These are phyloP conservation scores for Cladophialophora exuberans DNA, from an alignment of 2,329 filamentous ascomycete species.

Conservation along the genomic window DNA sequence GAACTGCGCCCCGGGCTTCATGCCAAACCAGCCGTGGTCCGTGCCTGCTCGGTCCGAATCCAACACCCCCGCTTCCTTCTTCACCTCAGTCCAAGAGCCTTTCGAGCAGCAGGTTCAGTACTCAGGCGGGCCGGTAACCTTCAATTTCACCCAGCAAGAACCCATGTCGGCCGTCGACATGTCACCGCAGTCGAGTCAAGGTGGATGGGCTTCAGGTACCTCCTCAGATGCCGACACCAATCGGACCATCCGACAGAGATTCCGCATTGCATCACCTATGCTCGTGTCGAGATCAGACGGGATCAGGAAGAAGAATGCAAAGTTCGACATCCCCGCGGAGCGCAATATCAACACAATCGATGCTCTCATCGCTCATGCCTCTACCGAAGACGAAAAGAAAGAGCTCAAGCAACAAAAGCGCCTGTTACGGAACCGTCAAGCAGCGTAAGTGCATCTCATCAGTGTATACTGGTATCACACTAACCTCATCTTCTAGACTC, in stretches of 20 bases:
- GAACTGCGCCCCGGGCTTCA: constrained; percentile 47
- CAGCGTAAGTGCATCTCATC: constrained; percentile 71
- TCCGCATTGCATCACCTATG: constrained; percentile 68
- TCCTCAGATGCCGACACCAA: constrained; percentile 51
- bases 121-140: constrained; percentile 41
- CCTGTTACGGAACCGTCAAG: constrained; percentile 90
- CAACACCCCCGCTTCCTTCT: constrained; percentile 73
- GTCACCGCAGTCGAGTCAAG: constrained; percentile 66
- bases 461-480: constrained; percentile 27
- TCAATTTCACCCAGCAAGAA: constrained; percentile 50
- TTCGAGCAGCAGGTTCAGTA: constrained; percentile 51
- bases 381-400: constrained; percentile 89
- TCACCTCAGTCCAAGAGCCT: constrained; percentile 64
- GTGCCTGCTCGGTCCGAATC: constrained; percentile 68
- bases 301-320: constrained; percentile 98
- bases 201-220: constrained; percentile 51
- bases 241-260: constrained; percentile 39
- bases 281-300: constrained; percentile 72
- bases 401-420: constrained; percentile 98
- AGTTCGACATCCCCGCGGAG: constrained; percentile 95
- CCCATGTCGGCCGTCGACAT: constrained; percentile 58
- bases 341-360: constrained; percentile 95
- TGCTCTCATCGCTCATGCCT: constrained; percentile 80
- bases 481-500: constrained; percentile 62
- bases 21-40: constrained; percentile 62